Conservation (phyloP, 306 rosid genomes). For the Abrus precatorius region DNA sequence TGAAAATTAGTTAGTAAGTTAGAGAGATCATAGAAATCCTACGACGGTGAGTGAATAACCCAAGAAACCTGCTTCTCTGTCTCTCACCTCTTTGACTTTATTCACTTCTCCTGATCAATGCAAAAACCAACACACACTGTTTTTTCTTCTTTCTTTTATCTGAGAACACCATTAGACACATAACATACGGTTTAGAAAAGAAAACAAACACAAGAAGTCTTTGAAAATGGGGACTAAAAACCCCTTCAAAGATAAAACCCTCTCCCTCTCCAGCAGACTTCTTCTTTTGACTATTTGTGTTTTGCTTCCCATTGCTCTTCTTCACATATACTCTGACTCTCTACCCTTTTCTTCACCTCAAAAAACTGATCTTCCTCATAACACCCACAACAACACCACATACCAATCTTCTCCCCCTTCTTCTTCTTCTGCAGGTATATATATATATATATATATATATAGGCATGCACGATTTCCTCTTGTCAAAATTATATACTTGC, state of each 20-base stretch:
- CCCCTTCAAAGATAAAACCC: constrained; percentile 57
- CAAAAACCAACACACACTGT: neutral
- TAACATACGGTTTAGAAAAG: neutral
- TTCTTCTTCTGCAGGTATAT: constrained; percentile 49
- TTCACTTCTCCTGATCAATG: constrained; percentile 19
- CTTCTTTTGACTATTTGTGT: constrained; percentile 62
- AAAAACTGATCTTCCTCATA: constrained; percentile 42
- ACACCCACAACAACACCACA: constrained; percentile 41
- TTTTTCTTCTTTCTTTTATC: neutral
- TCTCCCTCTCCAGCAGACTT: constrained; percentile 57
- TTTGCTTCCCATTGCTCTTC: constrained; percentile 62
- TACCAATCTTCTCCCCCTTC: constrained; percentile 46
- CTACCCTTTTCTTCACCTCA: constrained; percentile 50
- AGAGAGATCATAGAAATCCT: constrained; percentile 38
- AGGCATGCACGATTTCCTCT: neutral
- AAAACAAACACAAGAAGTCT: neutral
- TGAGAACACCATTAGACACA: neutral
- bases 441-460: too few species aligned
- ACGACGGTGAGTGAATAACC: constrained; percentile 13
- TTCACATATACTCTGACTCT: constrained; percentile 63
- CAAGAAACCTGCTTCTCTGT: constrained; percentile 20
- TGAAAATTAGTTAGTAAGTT: constrained; percentile 35
- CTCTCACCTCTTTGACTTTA: constrained; percentile 6
- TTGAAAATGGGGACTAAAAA: constrained; percentile 54
- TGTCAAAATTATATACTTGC: neutral